Evolutionary conservation across 345 rosid species (phyloP), one percentile per base, ranked within the genome.

Genomic region (Bruguiera parviflora): DNA sequence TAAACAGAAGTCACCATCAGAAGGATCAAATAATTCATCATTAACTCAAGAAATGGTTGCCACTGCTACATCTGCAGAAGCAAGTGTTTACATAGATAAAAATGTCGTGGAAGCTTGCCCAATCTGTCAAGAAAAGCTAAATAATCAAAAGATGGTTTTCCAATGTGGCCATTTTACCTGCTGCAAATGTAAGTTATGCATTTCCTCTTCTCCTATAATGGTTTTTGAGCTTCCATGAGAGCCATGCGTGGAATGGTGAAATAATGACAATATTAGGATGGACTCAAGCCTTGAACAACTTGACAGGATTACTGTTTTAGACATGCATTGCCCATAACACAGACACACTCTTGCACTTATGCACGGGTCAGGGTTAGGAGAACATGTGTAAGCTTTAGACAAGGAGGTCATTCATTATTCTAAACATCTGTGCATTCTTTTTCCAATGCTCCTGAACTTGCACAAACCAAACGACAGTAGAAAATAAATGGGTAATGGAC

Each of bases 111-210:
- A 88, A 82, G 81, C 92, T 60, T 94, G 98, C 70, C 98, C 96
- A 47, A 82, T 94, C 75, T 94, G 97, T 79, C 97, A 91, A 65
- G 97, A 94, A 53, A 86, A 69, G 71, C 78, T 89, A 72, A 78
- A 83, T 74, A 87, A 75, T 77, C 95, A 86, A 74, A 94, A 83
- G 85, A 91, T 94, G 97, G 97, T 94, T 78, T 94, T 94, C 78
- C 95, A 87, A 70, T 94, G 98, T 21, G 98, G 96, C 24, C 98
- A 94, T 70, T 75, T 80, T 75, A 89, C 89, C 74, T 91, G 98
- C 81, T 91, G 97, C 79, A 91, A 89, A 83, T 94, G 98, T 94
- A 82, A 83, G 79, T 73, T 72, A 71, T 63, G 5, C 19, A n/a
- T 64, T 33, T 46, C 66, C 22, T 27, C 27, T 37, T 64, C 61